Percentiles rank a stretch among this genome's conserved stretches.
These are phyloP conservation scores for Smithsoniella earleae DNA, from an alignment of 163 green algal genomes.

Conservation along the genomic window DNA sequence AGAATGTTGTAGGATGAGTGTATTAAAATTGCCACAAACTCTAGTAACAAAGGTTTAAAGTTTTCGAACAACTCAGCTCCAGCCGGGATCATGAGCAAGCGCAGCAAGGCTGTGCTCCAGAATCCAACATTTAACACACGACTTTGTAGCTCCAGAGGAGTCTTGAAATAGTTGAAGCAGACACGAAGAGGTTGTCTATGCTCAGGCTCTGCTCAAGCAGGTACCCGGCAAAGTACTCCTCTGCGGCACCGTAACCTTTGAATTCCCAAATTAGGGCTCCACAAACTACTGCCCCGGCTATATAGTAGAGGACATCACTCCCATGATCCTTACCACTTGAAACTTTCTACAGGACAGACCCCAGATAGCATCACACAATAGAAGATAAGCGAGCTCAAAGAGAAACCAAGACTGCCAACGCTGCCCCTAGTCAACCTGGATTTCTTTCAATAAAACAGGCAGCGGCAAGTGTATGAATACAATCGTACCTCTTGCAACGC, in stretches of 20 bases:
- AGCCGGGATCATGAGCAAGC: constrained; percentile 73
- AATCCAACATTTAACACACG: constrained; percentile 83
- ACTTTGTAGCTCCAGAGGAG: constrained; percentile 54
- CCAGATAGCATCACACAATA: constrained; percentile 31
- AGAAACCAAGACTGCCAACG: too few relatives aligned
- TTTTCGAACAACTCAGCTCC: constrained; percentile 72
- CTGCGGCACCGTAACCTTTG: constrained; percentile 36
- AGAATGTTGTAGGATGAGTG: constrained; percentile 69
- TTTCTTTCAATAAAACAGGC: constrained; percentile 21
- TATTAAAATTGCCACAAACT: constrained; percentile 86
- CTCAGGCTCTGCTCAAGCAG: constrained; percentile 89
- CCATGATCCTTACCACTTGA: not conserved
- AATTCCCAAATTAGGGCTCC: constrained; percentile 34
- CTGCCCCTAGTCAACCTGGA: too few relatives aligned
- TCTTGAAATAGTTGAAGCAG: constrained; percentile 97
- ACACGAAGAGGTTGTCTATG: constrained; percentile 98
- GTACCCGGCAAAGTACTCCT: constrained; percentile 84
- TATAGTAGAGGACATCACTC: constrained; percentile 32
- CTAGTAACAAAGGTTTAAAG: constrained; percentile 74
- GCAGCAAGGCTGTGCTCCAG: constrained; percentile 71
- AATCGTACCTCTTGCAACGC: not conserved
- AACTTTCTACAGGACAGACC: constrained; percentile 3
- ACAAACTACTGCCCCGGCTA: constrained; percentile 37
- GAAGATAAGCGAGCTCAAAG: constrained; percentile 16
- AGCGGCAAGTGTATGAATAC: constrained; percentile 13